Conservation (phyloP, 345 rosid species). For the Acer negundo region DNA sequence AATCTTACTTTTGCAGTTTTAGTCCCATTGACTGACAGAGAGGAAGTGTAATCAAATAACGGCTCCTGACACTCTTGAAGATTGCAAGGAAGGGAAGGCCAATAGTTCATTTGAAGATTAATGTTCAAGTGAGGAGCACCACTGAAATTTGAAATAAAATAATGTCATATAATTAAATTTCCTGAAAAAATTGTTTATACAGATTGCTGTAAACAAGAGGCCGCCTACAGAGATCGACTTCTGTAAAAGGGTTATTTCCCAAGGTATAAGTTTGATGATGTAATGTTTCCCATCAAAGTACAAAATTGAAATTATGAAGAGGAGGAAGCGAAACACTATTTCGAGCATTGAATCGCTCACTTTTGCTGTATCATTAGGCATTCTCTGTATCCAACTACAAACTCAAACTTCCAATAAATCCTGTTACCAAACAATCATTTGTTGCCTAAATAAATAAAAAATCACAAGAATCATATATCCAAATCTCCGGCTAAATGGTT, state of each 20-base stretch:
- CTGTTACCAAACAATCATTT: not conserved
- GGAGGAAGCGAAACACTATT: not conserved
- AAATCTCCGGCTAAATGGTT: not conserved
- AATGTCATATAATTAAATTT: constrained; percentile 1
- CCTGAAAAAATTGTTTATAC: not conserved
- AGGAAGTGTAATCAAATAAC: constrained; percentile 70
- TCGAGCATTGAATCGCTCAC: not conserved
- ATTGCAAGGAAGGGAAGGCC: constrained; percentile 94
- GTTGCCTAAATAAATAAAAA: not conserved
- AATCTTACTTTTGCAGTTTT: constrained; percentile 81
- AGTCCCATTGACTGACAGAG: constrained; percentile 68
- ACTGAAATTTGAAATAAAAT: constrained; percentile 40
- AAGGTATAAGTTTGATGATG: not conserved
- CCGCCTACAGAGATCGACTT: not conserved
- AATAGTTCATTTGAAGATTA: constrained; percentile 96
- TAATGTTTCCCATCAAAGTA: not conserved
- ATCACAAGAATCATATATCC: not conserved
- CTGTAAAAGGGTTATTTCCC: not conserved
- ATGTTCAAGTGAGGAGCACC: constrained; percentile 94
- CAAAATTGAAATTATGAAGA: not conserved
- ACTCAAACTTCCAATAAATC: no score
- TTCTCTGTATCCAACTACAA: not conserved
- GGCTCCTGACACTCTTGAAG: constrained; percentile 89
- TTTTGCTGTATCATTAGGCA: not conserved
- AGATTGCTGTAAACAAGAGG: not conserved